Evolutionary conservation across 2,329 filamentous ascomycete species (phyloP).

Genomic region (Alternaria consortialis): DNA sequence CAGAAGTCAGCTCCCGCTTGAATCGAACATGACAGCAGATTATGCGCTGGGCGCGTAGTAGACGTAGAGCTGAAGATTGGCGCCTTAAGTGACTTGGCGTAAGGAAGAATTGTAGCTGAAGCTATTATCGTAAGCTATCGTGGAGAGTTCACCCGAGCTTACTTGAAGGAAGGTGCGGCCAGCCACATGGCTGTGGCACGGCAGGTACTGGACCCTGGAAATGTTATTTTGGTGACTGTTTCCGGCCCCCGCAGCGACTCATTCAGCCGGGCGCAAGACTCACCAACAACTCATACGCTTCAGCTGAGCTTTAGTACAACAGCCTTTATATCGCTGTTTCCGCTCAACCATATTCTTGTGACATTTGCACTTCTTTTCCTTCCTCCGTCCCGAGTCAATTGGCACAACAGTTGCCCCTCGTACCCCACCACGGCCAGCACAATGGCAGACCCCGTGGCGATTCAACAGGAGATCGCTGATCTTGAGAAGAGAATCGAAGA

Average conservation of each 20-base stretch:
- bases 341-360: background rate
- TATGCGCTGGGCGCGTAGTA: too few relatives aligned
- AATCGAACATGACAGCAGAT: background rate
- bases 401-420: conserved; percentile 26
- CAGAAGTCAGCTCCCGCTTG: background rate
- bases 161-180: background rate
- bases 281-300: conserved; percentile 11
- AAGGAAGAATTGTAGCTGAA: background rate
- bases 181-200: conserved; percentile 19
- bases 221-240: conserved; percentile 20
- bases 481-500: conserved; percentile 46
- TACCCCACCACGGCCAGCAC: conserved; percentile 47
- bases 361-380: background rate
- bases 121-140: background rate
- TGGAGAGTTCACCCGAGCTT: background rate
- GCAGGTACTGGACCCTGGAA: conserved; percentile 16
- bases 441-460: conserved; percentile 42
- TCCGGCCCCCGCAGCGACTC: conserved; percentile 27
- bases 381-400: conserved; percentile 12
- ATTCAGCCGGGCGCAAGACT: conserved; percentile 26
- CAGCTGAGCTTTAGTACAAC: conserved; percentile 16
- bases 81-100: background rate
- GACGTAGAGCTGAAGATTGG: too few relatives aligned
- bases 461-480: conserved; percentile 43
- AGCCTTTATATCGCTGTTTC: conserved; percentile 6